Percentiles rank a stretch among this genome's conserved stretches.
Evolutionary conservation across 2,329 filamentous ascomycete genomes (phyloP).

Genomic region (Monilinia laxa): DNA sequence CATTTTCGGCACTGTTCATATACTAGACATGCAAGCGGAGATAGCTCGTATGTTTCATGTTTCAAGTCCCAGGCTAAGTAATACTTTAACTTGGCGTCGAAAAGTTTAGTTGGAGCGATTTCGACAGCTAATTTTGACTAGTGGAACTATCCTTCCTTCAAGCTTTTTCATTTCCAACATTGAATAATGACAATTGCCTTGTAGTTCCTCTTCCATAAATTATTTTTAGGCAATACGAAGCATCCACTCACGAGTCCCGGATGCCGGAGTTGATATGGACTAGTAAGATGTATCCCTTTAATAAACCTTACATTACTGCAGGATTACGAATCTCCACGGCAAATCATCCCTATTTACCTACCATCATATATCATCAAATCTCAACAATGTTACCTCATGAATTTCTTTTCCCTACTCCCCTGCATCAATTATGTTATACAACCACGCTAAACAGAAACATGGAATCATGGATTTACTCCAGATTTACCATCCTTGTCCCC

Average conservation of each 20-base stretch:
- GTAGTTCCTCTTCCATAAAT: background rate
- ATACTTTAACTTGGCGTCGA: background rate
- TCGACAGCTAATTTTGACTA: slow-evolving; percentile 5
- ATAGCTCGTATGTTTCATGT: background rate
- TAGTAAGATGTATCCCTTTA: background rate
- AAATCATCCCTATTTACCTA: background rate
- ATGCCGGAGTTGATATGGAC: background rate
- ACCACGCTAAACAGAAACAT: background rate
- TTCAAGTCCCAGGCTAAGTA: background rate
- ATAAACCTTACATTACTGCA: background rate
- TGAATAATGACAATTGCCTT: background rate
- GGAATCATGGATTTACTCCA: background rate
- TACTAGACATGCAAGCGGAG: background rate
- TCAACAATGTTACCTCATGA: background rate
- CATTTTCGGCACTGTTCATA: background rate
- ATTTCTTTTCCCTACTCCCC: background rate
- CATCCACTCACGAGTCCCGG: too few relatives aligned
- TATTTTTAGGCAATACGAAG: background rate
- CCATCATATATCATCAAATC: background rate
- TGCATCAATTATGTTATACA: background rate
- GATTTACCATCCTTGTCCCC: background rate
- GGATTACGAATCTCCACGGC: background rate
- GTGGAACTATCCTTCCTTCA: background rate
- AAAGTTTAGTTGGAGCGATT: background rate
- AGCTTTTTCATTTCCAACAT: background rate